Conservation (phyloP, 2,329 filamentous ascomycete species). For the Stagonosporopsis rhizophila region DNA sequence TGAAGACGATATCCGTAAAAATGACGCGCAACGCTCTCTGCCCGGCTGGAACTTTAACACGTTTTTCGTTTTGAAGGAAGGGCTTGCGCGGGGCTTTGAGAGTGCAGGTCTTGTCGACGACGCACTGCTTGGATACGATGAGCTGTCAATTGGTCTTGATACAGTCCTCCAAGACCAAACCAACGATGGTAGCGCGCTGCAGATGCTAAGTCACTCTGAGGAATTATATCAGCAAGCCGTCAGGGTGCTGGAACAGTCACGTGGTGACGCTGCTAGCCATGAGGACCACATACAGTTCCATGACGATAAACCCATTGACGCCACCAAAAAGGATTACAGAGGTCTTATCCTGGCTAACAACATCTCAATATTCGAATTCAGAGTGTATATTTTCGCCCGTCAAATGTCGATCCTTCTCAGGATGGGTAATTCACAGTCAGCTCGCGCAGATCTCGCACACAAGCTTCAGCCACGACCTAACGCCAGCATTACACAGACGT, state of each 20-base stretch:
- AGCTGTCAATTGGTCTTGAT: slow-evolving; percentile 87
- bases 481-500: slow-evolving; percentile 34
- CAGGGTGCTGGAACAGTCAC: slow-evolving; percentile 29
- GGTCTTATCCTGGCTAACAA: slow-evolving; percentile 93
- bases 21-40: slow-evolving; percentile 82
- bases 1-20: slow-evolving; percentile 95
- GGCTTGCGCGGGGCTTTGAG: slow-evolving; percentile 90
- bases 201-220: slow-evolving; percentile 75
- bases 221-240: slow-evolving; percentile 67
- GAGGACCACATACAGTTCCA: slow-evolving; percentile 30
- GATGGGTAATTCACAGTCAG: slow-evolving; percentile 69
- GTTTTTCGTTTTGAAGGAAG: slow-evolving; percentile 97
- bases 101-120: slow-evolving; percentile 96
- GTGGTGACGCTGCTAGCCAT: slow-evolving; percentile 21
- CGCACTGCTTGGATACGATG: slow-evolving; percentile 92
- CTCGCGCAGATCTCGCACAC: slow-evolving; percentile 51
- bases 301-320: slow-evolving; percentile 47
- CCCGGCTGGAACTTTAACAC: slow-evolving; percentile 99
- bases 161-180: slow-evolving; percentile 78
- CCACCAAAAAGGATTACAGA: slow-evolving; percentile 76
- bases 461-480: slow-evolving; percentile 43
- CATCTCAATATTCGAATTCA: slow-evolving; percentile 95
- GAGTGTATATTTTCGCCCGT: slow-evolving; percentile 89
- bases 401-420: slow-evolving; percentile 84
- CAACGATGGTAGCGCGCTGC: slow-evolving; percentile 65